These are phyloP conservation scores for Podaxis carcinomalis DNA, from an alignment of 768 basidiomycete genomes.

Conservation along the genomic window DNA sequence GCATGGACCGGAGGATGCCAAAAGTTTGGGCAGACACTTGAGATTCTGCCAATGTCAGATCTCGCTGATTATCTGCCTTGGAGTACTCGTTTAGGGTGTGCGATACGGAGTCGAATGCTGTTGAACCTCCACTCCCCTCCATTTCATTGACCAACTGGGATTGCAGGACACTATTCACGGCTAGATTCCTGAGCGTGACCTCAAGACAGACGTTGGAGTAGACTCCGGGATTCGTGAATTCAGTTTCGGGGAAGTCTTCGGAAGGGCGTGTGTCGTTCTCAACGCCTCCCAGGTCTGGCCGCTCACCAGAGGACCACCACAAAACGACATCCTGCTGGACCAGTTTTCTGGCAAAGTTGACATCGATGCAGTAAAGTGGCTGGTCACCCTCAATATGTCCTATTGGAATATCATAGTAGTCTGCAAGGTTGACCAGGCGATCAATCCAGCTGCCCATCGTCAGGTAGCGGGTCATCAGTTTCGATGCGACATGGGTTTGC, in stretches of 20 bases:
- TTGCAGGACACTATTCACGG: slow-evolving; percentile 91
- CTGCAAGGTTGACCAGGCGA: slow-evolving; percentile 70
- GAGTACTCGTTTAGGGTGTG: slow-evolving; percentile 89
- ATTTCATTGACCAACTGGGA: slow-evolving; percentile 95
- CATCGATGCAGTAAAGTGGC: slow-evolving; percentile 81
- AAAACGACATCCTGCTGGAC: slow-evolving; percentile 85
- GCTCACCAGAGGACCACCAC: slow-evolving; percentile 93
- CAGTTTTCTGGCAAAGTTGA: slow-evolving; percentile 86
- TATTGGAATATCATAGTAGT: slow-evolving; percentile 90
- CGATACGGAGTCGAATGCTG: slow-evolving; percentile 90
- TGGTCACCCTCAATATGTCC: slow-evolving; percentile 92
- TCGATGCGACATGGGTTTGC: slow-evolving; percentile 77
- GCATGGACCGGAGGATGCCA: slow-evolving; percentile 76
- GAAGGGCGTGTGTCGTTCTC: slow-evolving; percentile 78
- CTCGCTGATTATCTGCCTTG: slow-evolving; percentile 61
- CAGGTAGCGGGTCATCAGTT: slow-evolving; percentile 84
- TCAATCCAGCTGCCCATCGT: slow-evolving; percentile 76
- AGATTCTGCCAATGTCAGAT: slow-evolving; percentile 84
- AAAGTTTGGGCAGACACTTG: slow-evolving; percentile 87
- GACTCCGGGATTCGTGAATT: slow-evolving; percentile 79
- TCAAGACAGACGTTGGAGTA: slow-evolving; percentile 94
- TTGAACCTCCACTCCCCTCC: slow-evolving; percentile 91
- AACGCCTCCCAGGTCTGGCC: slow-evolving; percentile 89
- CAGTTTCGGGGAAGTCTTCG: slow-evolving; percentile 79
- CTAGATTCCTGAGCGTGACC: slow-evolving; percentile 84